phyloP scores from a whole-genome alignment of 345 rosid genomes.

The Camelina neglecta region DNA sequence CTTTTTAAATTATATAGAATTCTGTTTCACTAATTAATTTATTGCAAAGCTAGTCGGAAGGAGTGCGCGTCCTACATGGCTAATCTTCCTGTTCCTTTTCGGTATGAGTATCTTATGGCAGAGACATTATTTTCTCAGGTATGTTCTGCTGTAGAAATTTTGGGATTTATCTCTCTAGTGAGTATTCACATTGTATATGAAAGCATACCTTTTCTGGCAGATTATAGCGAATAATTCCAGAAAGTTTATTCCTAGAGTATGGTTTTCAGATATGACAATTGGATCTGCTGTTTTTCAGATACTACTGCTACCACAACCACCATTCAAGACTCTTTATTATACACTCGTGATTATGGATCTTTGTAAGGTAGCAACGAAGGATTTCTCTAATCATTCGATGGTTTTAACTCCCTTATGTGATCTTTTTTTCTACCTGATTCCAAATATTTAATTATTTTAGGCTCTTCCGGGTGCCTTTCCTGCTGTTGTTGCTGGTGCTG shows the following conservation, averaged over 20 bases:
- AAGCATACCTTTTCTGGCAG: conserved; percentile 8
- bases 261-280: conserved; percentile 26
- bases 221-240: not conserved
- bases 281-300: conserved; percentile 59
- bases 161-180: not conserved
- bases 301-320: conserved; percentile 89
- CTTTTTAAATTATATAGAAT: conserved; percentile 35
- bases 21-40: conserved; percentile 58
- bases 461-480: conserved; percentile 99
- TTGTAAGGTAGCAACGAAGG: conserved; percentile 71
- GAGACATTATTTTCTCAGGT: conserved; percentile 99
- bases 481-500: conserved; percentile 98
- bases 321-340: conserved; percentile 93
- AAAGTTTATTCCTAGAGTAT: not conserved
- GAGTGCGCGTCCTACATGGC: conserved; percentile 98
- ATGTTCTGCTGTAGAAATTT: conserved; percentile 30
- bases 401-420: conserved; percentile 12
- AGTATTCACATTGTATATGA: not conserved
- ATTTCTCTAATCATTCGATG: conserved; percentile 4
- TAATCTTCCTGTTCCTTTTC: conserved; percentile 90
- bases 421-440: conserved; percentile 33
- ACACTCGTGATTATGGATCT: conserved; percentile 96
- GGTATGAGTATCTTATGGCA: conserved; percentile 98
- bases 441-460: conserved; percentile 53
- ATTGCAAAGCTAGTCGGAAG: conserved; percentile 96